Conservation (phyloP, 192 early-diverging fungal species). For the Mortierella hygrophila region DNA sequence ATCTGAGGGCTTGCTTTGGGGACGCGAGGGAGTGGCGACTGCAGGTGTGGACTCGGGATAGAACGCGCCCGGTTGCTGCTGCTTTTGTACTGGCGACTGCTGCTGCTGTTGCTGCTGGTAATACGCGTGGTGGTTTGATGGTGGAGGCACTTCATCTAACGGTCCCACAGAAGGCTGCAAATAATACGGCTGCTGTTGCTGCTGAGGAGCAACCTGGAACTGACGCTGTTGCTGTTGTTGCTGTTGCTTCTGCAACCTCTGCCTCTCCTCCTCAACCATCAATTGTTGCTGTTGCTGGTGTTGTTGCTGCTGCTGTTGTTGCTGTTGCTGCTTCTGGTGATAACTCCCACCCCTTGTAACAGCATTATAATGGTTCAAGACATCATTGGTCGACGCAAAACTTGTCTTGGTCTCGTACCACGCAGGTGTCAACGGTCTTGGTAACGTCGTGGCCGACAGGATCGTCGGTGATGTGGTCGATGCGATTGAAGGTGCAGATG, state of each 20-base stretch:
- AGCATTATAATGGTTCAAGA: constrained; percentile 45
- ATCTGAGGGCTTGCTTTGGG: background rate
- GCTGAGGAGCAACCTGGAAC: background rate
- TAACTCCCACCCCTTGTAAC: constrained; percentile 33
- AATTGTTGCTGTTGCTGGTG: too few species aligned
- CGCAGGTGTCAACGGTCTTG: constrained; percentile 42
- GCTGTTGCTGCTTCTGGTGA: constrained; percentile 12
- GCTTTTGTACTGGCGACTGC: background rate
- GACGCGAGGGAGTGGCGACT: background rate
- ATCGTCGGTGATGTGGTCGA: constrained; percentile 31
- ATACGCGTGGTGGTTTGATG: background rate
- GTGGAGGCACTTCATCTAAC: background rate
- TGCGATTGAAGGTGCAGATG: constrained; percentile 15
- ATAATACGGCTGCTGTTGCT: constrained; percentile 4
- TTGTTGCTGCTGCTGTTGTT: background rate
- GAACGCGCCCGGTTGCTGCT: background rate
- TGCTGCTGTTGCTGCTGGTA: constrained; percentile 2
- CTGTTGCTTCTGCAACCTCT: constrained; percentile 12
- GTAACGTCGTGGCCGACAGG: constrained; percentile 23
- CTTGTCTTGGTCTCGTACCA: constrained; percentile 51
- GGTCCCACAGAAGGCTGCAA: constrained; percentile 10
- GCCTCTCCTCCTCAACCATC: background rate
- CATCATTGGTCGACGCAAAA: constrained; percentile 43
- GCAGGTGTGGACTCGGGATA: background rate
- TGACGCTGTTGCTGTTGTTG: background rate